Conservation (phyloP, 495 filamentous ascomycete genomes). For the Lophiostoma macrostomum region DNA sequence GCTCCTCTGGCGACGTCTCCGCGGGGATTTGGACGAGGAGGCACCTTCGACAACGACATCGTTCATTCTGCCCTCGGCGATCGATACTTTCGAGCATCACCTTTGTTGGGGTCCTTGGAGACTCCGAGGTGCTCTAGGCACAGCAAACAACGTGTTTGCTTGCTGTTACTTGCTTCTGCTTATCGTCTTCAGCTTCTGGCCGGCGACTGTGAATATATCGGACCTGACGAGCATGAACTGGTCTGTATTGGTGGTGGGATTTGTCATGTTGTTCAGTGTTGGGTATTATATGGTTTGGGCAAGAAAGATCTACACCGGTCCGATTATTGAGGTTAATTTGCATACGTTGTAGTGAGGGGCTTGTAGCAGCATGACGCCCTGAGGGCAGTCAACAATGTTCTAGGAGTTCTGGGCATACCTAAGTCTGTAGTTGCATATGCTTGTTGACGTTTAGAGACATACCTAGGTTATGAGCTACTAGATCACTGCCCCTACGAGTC, state of each 20-base stretch:
- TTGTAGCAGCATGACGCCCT: neutral
- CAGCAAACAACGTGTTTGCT: conserved; percentile 47
- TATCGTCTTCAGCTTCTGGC: conserved; percentile 55
- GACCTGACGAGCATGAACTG: conserved; percentile 46
- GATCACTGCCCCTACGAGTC: too few relatives aligned
- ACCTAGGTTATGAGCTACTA: neutral
- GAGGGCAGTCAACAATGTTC: neutral
- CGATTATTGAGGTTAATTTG: conserved; percentile 43
- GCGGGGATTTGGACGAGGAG: conserved; percentile 39
- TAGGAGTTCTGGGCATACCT: neutral
- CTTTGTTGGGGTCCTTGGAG: conserved; percentile 53
- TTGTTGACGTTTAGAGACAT: too few relatives aligned
- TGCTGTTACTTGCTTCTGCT: conserved; percentile 48
- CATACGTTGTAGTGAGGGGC: conserved; percentile 5
- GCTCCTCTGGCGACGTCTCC: conserved; percentile 50
- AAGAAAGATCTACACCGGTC: conserved; percentile 46
- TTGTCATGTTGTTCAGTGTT: conserved; percentile 45
- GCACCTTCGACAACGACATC: conserved; percentile 11
- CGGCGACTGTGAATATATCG: conserved; percentile 38
- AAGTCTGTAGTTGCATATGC: neutral
- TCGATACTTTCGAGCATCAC: conserved; percentile 28
- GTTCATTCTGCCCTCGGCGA: conserved; percentile 32
- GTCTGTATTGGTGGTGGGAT: conserved; percentile 46
- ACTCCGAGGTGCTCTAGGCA: conserved; percentile 46
- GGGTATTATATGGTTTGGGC: conserved; percentile 49